These are phyloP conservation scores for Inosperma sp. DNA, from an alignment of 768 basidiomycete genomes.

Conservation along the genomic window DNA sequence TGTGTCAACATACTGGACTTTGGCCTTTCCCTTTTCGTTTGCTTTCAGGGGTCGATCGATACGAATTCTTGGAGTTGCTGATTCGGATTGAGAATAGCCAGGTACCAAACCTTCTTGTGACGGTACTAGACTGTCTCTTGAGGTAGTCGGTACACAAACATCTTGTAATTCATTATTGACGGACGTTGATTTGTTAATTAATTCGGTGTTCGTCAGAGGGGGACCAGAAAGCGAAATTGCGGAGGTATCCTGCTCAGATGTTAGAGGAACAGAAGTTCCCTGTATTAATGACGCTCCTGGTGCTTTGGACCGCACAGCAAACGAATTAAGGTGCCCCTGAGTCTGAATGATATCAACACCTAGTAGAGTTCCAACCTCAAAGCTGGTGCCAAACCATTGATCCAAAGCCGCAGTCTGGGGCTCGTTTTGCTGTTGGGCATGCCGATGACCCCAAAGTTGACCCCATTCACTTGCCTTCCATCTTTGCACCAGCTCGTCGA, in stretches of 20 bases:
- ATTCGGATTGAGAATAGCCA: background rate
- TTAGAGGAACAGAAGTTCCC: background rate
- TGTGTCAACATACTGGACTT: slow-evolving; percentile 39
- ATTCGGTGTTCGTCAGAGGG: too few relatives aligned
- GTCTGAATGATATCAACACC: slow-evolving; percentile 58
- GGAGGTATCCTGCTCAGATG: background rate
- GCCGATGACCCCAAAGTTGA: slow-evolving; percentile 36
- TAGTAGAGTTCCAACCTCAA: slow-evolving; percentile 73
- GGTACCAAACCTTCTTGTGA: too few relatives aligned
- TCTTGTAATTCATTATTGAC: too few relatives aligned
- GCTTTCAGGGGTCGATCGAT: background rate
- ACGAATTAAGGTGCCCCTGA: slow-evolving; percentile 18
- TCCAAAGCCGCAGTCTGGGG: slow-evolving; percentile 18
- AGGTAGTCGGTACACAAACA: too few relatives aligned
- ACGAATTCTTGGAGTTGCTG: background rate
- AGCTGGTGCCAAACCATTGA: slow-evolving; percentile 69
- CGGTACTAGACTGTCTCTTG: too few relatives aligned
- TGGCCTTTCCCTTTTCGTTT: slow-evolving; percentile 28
- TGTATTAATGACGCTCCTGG: background rate
- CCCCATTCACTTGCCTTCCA: slow-evolving; percentile 74
- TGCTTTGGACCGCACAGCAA: slow-evolving; percentile 6
- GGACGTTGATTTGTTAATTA: too few relatives aligned
- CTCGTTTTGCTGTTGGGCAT: slow-evolving; percentile 28
- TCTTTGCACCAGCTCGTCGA: slow-evolving; percentile 52
- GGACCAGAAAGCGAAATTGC: background rate